phyloP scores from a whole-genome alignment of 1,284 basidiomycete species.

The Hymenochaete sp. region DNA sequence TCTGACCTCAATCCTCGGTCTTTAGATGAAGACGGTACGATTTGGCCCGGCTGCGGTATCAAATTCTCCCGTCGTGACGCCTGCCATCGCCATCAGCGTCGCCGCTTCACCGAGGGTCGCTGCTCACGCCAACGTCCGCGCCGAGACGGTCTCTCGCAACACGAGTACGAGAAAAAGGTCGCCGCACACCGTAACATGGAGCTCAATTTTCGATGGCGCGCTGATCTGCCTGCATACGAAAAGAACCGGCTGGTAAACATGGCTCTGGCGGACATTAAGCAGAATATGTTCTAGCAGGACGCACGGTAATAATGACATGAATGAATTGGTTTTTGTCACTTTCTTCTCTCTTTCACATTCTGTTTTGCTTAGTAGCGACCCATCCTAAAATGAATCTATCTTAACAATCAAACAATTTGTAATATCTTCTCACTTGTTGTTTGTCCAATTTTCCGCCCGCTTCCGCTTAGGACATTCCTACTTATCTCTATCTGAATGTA shows the following conservation, averaged over 20 bases:
- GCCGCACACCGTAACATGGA: constrained; percentile 1
- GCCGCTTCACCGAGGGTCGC: constrained; percentile 11
- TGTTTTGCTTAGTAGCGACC: too few species aligned
- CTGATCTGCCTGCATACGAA: constrained; percentile 1
- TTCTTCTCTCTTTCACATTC: too few species aligned
- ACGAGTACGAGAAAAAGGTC: constrained; percentile 8
- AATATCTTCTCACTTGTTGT: too few species aligned
- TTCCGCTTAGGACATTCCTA: too few species aligned
- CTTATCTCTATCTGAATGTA: too few species aligned
- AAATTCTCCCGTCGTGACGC: constrained; percentile 15
- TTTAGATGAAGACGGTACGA: constrained; percentile 8
- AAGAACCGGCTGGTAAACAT: constrained; percentile 10
- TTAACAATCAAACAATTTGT: too few species aligned
- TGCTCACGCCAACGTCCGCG: constrained; percentile 5
- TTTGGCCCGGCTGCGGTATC: constrained; percentile 12
- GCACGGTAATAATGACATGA: too few species aligned
- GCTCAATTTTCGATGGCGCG: constrained; percentile 5
- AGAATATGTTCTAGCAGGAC: constrained; percentile 14
- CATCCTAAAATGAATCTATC: too few species aligned
- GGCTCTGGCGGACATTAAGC: constrained; percentile 10
- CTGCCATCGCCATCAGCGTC: constrained; percentile 10
- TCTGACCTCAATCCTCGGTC: background rate
- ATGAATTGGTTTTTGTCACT: too few species aligned
- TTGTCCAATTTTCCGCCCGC: too few species aligned
- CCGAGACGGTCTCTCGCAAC: too few species aligned